Percentiles rank a stretch among this genome's conserved stretches.
These are phyloP conservation scores for Rostrohypoxylon terebratum DNA, from an alignment of 495 filamentous ascomycete species.

Conservation along the genomic window DNA sequence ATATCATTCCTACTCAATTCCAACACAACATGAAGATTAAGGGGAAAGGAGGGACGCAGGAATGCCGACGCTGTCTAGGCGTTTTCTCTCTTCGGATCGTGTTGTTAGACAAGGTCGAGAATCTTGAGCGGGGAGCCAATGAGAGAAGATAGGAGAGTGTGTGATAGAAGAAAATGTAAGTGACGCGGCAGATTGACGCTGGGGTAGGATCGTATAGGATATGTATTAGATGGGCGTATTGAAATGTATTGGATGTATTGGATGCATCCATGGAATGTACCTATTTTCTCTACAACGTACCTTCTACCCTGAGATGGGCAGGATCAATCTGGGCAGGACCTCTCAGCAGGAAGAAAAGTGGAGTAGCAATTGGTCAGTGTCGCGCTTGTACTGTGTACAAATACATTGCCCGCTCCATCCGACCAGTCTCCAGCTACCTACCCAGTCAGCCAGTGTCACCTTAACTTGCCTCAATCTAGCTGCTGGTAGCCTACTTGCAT, in stretches of 20 bases:
- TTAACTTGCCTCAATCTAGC: slow-evolving; percentile 4
- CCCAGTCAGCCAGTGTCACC: slow-evolving; percentile 2
- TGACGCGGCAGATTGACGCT: slow-evolving; percentile 41
- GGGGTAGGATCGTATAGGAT: slow-evolving; percentile 30
- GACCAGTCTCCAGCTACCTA: too few species aligned
- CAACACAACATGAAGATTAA: not conserved
- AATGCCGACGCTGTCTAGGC: slow-evolving; percentile 13
- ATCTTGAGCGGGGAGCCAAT: slow-evolving; percentile 38
- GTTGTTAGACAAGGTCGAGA: slow-evolving; percentile 33
- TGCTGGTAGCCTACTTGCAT: slow-evolving; percentile 26
- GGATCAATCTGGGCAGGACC: not conserved
- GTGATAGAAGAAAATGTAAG: slow-evolving; percentile 34
- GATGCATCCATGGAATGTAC: not conserved
- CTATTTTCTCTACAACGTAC: too few species aligned
- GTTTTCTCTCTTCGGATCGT: slow-evolving; percentile 14
- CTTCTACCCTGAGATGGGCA: not conserved
- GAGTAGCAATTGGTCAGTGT: slow-evolving; percentile 9
- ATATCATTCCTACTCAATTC: slow-evolving; percentile 6
- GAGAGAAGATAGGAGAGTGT: slow-evolving; percentile 20
- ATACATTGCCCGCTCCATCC: slow-evolving; percentile 12
- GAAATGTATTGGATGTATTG: too few species aligned
- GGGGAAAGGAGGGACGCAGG: slow-evolving; percentile 1
- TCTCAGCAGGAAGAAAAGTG: not conserved
- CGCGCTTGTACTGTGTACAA: not conserved
- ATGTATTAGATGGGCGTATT: not conserved